These are phyloP conservation scores for Basidioascus undulatus DNA, from an alignment of 768 basidiomycete genomes.

Conservation along the genomic window DNA sequence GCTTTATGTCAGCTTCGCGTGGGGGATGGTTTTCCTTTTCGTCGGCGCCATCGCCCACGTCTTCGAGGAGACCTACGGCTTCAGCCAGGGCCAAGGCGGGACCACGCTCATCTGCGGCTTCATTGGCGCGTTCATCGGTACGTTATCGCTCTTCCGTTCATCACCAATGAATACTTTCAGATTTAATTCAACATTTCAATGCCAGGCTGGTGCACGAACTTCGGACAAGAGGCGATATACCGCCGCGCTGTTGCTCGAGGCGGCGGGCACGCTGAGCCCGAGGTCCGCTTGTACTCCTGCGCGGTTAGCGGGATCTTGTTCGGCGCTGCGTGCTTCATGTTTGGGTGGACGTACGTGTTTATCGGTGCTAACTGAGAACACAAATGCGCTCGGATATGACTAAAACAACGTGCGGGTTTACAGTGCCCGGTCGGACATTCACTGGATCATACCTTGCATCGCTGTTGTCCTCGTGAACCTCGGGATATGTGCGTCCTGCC, in stretches of 20 bases:
- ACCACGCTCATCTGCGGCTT: constrained; percentile 12
- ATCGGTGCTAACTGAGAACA: not conserved
- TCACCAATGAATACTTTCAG: no score
- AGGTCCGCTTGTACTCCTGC: constrained; percentile 10
- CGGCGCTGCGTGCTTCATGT: constrained; percentile 7
- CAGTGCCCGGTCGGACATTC: constrained; percentile 8
- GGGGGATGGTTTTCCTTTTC: constrained; percentile 7
- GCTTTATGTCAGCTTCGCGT: constrained; percentile 3
- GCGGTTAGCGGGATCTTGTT: constrained; percentile 7
- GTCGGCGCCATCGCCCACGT: constrained; percentile 6
- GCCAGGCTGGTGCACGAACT: no score
- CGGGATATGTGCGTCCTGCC: not conserved
- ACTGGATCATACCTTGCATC: constrained; percentile 10
- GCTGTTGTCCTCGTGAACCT: constrained; percentile 1
- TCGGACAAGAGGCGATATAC: constrained; percentile 6
- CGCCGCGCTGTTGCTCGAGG: constrained; percentile 4
- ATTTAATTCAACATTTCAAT: no score
- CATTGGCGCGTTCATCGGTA: constrained; percentile 8
- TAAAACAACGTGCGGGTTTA: not conserved
- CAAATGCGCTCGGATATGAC: no score
- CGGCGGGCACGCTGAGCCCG: constrained; percentile 9
- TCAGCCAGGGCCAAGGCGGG: constrained; percentile 3
- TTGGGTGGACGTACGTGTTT: constrained; percentile 3
- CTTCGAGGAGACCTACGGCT: constrained; percentile 8
- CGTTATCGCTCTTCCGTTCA: no score